Conservation (phyloP, 23 red algal species). For the Porphyridium purpureum region DNA sequence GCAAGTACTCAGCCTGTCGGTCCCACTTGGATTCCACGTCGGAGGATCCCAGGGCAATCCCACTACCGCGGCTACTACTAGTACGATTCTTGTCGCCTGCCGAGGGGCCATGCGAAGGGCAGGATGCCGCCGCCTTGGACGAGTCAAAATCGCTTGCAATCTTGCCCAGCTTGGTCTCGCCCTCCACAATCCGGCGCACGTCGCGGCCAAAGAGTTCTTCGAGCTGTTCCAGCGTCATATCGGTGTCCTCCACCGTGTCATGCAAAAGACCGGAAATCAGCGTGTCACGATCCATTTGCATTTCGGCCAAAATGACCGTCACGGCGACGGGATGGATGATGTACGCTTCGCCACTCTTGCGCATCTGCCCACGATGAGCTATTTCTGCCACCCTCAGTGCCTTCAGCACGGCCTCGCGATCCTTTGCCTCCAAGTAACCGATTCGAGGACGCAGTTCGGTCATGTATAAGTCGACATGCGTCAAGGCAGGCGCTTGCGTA, state of each 20-base stretch:
- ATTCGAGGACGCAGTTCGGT: conserved; percentile 49
- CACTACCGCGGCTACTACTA: neutral
- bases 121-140: neutral
- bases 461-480: too few species aligned
- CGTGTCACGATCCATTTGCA: conserved; percentile 83
- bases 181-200: conserved; percentile 82
- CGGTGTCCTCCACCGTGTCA: conserved; percentile 78
- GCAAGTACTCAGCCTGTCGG: conserved; percentile 76
- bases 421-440: conserved; percentile 33
- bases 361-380: conserved; percentile 70
- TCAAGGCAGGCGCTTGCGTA: too few species aligned
- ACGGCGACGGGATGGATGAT: conserved; percentile 82
- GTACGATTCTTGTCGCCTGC: neutral
- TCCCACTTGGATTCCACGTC: conserved; percentile 44
- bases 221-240: conserved; percentile 38
- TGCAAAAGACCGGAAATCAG: conserved; percentile 80
- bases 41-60: conserved; percentile 5
- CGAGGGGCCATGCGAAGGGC: neutral
- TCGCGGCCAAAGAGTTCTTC: conserved; percentile 65
- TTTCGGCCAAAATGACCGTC: conserved; percentile 70
- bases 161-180: conserved; percentile 85
- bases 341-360: conserved; percentile 61
- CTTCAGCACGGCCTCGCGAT: conserved; percentile 24
- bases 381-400: conserved; percentile 69
- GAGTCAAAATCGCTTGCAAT: conserved; percentile 47